phyloP scores from a whole-genome alignment of 108 stramenopile genomes.

The Schizochytrium sp. region DNA sequence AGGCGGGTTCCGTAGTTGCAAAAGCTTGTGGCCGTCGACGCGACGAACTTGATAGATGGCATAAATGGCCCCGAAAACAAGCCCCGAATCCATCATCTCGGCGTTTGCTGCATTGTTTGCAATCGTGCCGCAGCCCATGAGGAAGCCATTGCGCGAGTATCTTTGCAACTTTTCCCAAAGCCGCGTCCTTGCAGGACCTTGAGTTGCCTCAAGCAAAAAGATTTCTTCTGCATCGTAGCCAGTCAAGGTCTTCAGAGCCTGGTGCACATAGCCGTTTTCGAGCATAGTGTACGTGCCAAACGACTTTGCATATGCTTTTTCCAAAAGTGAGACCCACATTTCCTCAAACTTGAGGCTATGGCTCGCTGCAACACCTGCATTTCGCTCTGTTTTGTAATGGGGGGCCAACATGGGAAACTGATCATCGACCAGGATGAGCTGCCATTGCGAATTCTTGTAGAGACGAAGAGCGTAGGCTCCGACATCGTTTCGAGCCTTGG shows the following conservation, averaged over 20 bases:
- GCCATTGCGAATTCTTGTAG: conserved; percentile 36
- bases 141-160: background rate
- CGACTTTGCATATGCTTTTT: conserved; percentile 39
- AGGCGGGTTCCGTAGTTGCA: conserved; percentile 37
- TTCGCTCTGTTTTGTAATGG: background rate
- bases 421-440: conserved; percentile 30
- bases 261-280: conserved; percentile 30
- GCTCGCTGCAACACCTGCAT: background rate
- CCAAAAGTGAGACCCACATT: conserved; percentile 35
- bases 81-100: background rate
- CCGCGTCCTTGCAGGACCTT: background rate
- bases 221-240: background rate
- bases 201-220: background rate
- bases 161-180: background rate
- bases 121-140: background rate
- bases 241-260: conserved; percentile 36
- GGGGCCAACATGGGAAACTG: conserved; percentile 11
- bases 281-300: conserved; percentile 28
- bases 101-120: background rate
- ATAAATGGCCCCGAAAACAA: conserved; percentile 32
- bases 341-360: conserved; percentile 17
- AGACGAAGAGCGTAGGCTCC: conserved; percentile 40
- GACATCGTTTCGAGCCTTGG: background rate
- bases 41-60: conserved; percentile 8
- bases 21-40: conserved; percentile 6